phyloP scores from a whole-genome alignment of 2,329 filamentous ascomycete species.

The Lachnellula suecica region DNA sequence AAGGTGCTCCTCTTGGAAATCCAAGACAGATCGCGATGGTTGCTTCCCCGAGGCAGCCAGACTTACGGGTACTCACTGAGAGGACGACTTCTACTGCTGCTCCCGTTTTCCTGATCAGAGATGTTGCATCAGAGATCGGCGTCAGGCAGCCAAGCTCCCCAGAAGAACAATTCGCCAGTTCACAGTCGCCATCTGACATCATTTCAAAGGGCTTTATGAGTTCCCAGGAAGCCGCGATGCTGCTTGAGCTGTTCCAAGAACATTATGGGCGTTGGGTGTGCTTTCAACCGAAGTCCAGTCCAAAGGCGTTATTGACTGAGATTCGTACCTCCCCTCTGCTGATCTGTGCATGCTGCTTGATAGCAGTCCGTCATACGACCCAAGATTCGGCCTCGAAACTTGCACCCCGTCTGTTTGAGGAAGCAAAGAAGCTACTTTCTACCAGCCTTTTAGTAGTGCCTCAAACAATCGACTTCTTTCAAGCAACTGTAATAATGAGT shows the following conservation, averaged over 20 bases:
- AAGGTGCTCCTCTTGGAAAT: background rate
- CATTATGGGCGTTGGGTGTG: constrained; percentile 44
- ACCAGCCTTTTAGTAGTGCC: constrained; percentile 36
- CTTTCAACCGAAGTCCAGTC: constrained; percentile 30
- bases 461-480: constrained; percentile 43
- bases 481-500: constrained; percentile 41
- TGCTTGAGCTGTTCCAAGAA: constrained; percentile 36
- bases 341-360: constrained; percentile 39
- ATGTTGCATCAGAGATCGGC: constrained; percentile 31
- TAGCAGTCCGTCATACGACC: constrained; percentile 41
- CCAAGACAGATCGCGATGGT: background rate
- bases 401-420: constrained; percentile 39
- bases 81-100: constrained; percentile 15
- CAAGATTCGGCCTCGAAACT: constrained; percentile 36
- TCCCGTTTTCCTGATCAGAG: constrained; percentile 33
- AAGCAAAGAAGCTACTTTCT: constrained; percentile 32
- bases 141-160: constrained; percentile 8
- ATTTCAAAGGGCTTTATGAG: constrained; percentile 28
- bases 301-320: constrained; percentile 30
- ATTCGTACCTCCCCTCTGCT: constrained; percentile 39
- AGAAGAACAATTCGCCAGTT: background rate
- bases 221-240: constrained; percentile 19
- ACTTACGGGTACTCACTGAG: background rate
- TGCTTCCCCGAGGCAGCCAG: background rate
- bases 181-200: constrained; percentile 20